A percentile compares a stretch with the other conserved stretches of the same genome.
phyloP scores from a whole-genome alignment of 352 stramenopile species.

The Phytophthora tentaculata region DNA sequence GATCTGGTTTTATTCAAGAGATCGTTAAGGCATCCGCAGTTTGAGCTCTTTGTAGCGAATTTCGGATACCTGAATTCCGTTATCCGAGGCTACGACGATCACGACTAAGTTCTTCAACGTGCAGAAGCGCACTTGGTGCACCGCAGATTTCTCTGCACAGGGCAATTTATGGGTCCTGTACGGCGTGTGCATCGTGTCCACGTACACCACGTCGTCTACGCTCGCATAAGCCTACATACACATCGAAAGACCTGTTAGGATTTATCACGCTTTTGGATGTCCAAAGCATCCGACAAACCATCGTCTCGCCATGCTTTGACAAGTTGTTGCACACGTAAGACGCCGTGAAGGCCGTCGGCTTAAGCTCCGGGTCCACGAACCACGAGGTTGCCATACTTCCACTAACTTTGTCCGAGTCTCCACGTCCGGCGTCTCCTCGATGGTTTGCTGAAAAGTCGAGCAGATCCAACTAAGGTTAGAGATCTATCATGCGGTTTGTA shows the following conservation, averaged over 20 bases:
- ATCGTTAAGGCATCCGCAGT: slow-evolving; percentile 1
- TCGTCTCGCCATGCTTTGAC: slow-evolving; percentile 48
- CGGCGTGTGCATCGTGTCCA: slow-evolving; percentile 50
- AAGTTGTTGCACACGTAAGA: slow-evolving; percentile 68
- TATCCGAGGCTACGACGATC: slow-evolving; percentile 72
- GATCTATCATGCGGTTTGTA: slow-evolving; percentile 27
- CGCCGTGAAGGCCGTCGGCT: slow-evolving; percentile 46
- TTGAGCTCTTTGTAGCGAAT: neutral
- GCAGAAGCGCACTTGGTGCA: slow-evolving; percentile 76
- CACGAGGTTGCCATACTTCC: slow-evolving; percentile 47
- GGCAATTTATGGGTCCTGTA: slow-evolving; percentile 50
- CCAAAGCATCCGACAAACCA: slow-evolving; percentile 32
- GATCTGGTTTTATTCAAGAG: slow-evolving; percentile 38
- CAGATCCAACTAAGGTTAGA: slow-evolving; percentile 4
- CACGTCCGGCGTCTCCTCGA: slow-evolving; percentile 13
- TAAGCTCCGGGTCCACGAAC: slow-evolving; percentile 55
- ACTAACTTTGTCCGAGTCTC: neutral
- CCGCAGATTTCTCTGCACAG: slow-evolving; percentile 51
- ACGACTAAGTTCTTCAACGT: slow-evolving; percentile 46
- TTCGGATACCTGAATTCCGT: slow-evolving; percentile 59
- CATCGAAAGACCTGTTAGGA: slow-evolving; percentile 5
- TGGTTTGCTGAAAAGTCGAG: slow-evolving; percentile 16
- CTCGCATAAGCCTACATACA: slow-evolving; percentile 50
- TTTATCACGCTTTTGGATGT: neutral
- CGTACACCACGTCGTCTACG: slow-evolving; percentile 51